phyloP scores from a whole-genome alignment of 2,329 filamentous ascomycete genomes.

The Tympanopsis confertula region DNA sequence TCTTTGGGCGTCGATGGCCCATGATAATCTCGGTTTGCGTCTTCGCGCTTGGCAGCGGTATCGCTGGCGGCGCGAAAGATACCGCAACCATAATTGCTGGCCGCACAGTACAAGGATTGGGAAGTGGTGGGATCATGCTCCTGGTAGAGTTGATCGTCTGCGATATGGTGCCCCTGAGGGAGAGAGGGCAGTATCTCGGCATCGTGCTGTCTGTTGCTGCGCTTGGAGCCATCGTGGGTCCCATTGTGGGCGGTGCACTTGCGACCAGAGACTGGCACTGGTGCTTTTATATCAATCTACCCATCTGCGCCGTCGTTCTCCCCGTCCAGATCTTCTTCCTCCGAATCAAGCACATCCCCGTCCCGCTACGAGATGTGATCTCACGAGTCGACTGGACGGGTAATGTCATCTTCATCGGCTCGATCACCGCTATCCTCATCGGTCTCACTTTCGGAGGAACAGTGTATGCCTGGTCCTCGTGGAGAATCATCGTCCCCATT shows the following conservation, averaged over 20 bases:
- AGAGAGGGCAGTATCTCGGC: conserved; percentile 28
- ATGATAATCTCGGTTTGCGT: conserved; percentile 26
- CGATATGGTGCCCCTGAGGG: conserved; percentile 34
- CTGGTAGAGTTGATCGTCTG: conserved; percentile 34
- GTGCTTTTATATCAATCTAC: conserved; percentile 33
- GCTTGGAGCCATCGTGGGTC: conserved; percentile 25
- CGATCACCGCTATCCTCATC: conserved; percentile 26
- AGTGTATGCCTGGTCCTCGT: conserved; percentile 26
- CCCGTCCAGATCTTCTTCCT: conserved; percentile 24
- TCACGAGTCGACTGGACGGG: conserved; percentile 29
- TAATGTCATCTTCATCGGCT: conserved; percentile 25
- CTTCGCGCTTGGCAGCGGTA: conserved; percentile 38
- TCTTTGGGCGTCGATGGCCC: conserved; percentile 36
- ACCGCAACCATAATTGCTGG: conserved; percentile 34
- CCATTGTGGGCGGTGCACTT: conserved; percentile 23
- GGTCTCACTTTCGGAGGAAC: conserved; percentile 26
- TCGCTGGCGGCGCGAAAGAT: conserved; percentile 33
- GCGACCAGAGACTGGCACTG: conserved; percentile 28
- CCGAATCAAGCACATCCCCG: conserved; percentile 22
- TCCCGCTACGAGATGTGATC: conserved; percentile 17
- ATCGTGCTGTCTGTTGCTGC: conserved; percentile 23
- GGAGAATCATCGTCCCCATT: conserved; percentile 25
- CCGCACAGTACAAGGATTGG: conserved; percentile 36
- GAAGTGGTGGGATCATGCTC: conserved; percentile 29
- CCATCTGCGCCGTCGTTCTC: conserved; percentile 24